Conservation (phyloP, 257 asterid genomes). For the Handroanthus guayacan region DNA sequence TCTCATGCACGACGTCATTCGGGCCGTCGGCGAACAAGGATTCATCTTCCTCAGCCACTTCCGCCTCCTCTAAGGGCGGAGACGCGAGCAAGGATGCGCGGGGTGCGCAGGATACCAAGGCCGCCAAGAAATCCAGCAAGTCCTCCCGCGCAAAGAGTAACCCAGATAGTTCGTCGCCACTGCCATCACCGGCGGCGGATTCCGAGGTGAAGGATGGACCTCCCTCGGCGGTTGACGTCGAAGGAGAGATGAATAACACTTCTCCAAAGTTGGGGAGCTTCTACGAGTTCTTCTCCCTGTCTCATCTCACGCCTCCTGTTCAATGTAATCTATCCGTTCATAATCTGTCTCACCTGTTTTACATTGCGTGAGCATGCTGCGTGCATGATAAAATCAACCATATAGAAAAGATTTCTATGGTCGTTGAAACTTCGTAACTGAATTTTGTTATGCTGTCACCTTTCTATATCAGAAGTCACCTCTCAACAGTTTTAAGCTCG, state of each 20-base stretch:
- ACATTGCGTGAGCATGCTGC: not conserved
- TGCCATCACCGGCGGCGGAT: conserved; percentile 45
- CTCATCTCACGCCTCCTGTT: conserved; percentile 95
- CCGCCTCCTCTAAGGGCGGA: conserved; percentile 40
- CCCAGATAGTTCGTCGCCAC: conserved; percentile 58
- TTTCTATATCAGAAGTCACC: too few species aligned
- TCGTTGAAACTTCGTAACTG: not conserved
- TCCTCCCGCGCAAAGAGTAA: conserved; percentile 50
- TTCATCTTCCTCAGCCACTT: conserved; percentile 32
- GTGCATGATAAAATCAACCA: not conserved
- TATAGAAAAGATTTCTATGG: not conserved
- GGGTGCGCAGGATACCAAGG: conserved; percentile 54
- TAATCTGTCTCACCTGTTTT: not conserved
- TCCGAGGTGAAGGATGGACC: conserved; percentile 45
- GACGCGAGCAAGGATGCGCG: conserved; percentile 57
- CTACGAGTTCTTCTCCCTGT: conserved; percentile 96
- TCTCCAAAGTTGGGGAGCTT: conserved; percentile 89
- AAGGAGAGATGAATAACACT: conserved; percentile 86
- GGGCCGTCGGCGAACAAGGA: conserved; percentile 78
- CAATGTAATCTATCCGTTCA: conserved; percentile 60
- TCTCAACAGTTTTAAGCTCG: too few species aligned
- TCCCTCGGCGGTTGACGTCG: conserved; percentile 57
- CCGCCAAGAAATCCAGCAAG: conserved; percentile 65
- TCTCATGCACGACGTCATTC: conserved; percentile 83
- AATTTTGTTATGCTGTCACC: not conserved